Conservation (phyloP, 225 moss, liverwort and hornwort species). For the Marchantia polymorpha region DNA sequence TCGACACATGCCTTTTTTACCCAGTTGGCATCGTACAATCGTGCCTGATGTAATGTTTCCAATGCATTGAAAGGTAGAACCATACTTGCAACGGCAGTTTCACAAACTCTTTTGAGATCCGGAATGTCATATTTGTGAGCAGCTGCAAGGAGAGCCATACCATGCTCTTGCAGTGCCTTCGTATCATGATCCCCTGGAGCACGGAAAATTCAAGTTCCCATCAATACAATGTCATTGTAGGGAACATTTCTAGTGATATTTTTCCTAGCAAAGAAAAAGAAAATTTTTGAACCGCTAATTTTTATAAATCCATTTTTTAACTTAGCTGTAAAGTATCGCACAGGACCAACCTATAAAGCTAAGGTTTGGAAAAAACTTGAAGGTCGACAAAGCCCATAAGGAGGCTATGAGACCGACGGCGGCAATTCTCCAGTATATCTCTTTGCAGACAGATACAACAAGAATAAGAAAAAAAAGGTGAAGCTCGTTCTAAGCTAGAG, state of each 20-base stretch:
- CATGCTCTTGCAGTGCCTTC: slow-evolving; percentile 71
- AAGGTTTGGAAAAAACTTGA: too few species aligned
- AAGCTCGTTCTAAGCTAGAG: too few species aligned
- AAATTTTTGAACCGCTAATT: neutral
- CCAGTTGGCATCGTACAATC: slow-evolving; percentile 60
- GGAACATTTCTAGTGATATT: neutral
- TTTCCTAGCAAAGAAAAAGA: neutral
- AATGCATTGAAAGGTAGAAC: slow-evolving; percentile 64
- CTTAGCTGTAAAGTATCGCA: neutral
- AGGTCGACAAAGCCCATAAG: too few species aligned
- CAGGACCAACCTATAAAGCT: neutral
- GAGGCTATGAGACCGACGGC: too few species aligned
- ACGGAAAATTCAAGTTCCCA: neutral
- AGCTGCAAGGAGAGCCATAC: slow-evolving; percentile 64
- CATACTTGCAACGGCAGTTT: slow-evolving; percentile 53
- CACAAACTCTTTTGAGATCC: slow-evolving; percentile 64
- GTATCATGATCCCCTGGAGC: slow-evolving; percentile 60
- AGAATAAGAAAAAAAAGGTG: too few species aligned
- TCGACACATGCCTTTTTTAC: slow-evolving; percentile 64
- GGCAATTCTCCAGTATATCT: too few species aligned
- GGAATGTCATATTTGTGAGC: slow-evolving; percentile 77
- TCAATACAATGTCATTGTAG: neutral
- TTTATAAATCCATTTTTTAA: neutral
- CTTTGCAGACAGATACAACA: too few species aligned
- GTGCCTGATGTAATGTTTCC: slow-evolving; percentile 69